Evolutionary conservation across 257 asterid genomes (phyloP), one percentile per base, ranked within the genome.

Genomic region (Rauvolfia tetraphylla): DNA sequence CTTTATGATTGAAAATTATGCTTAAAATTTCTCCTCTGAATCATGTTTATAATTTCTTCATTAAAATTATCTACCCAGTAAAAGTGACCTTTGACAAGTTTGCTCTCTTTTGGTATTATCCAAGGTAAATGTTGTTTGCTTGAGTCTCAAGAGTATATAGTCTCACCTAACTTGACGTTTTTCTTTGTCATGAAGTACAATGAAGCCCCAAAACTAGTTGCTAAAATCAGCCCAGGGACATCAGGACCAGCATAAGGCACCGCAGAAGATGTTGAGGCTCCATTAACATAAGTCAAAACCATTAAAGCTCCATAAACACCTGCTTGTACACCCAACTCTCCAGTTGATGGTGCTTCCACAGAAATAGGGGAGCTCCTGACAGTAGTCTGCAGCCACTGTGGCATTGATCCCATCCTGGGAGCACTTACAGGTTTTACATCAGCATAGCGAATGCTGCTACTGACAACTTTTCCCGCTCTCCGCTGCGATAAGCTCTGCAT

Each of bases 231-330:
- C 51, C 98, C 98, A 36, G 98, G 97, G 51, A 96, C 95, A 85
- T 91, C 98, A 29, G 96, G 90, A 65, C 92, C 96, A 58, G 86
- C 84, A 90, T 88, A 90, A 6, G 95, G 79, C 61, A 78, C 85
- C 33, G 82, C 68, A 9, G 92, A 70, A 69, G 96, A 80, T 36
- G 87, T 48, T 42, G 97, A 83, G 76, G 93, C 92, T 83, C 97
- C 99, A 82, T 96, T 96, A 57, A 84, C 92, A 78, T 90, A 96
- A 23, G 95, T 89, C 80, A 93, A 77, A 67, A 86, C 97, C 92
- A 89, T 91, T 77, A 96, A 85, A 86, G 97, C 99, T 79, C 97
- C 99, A 80, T 96, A 93, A 2, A 96, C 98, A 53, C 97, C 98
- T 39, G 96, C 98, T 79, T 96, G 98, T 71, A 96, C 83, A n/a